Evolutionary conservation across 2,329 filamentous ascomycete genomes (phyloP).

Genomic region (Fonsecaea pedrosoi): DNA sequence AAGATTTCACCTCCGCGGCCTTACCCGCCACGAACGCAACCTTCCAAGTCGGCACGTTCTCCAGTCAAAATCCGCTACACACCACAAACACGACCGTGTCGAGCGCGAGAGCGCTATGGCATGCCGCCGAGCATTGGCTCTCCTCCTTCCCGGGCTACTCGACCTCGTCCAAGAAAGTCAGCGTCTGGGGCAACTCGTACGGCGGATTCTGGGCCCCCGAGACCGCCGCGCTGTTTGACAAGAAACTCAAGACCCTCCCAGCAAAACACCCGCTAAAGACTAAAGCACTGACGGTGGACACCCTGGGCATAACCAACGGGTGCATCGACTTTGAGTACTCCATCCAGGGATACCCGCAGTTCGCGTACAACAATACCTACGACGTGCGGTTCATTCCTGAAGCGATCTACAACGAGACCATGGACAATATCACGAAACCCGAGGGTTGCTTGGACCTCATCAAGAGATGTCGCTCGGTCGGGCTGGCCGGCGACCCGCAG

Average conservation of each 20-base stretch:
- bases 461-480: constrained; percentile 57
- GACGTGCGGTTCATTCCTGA: constrained; percentile 59
- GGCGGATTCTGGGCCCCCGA: constrained; percentile 54
- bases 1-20: constrained; percentile 34
- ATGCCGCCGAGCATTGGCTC: constrained; percentile 64
- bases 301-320: constrained; percentile 63
- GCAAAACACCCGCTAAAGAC: constrained; percentile 20
- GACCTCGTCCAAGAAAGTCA: constrained; percentile 53
- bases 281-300: constrained; percentile 49
- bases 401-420: constrained; percentile 54
- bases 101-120: constrained; percentile 59
- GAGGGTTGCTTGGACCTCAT: constrained; percentile 64
- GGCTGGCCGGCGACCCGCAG: constrained; percentile 57
- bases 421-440: constrained; percentile 53
- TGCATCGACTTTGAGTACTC: constrained; percentile 61
- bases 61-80: constrained; percentile 51
- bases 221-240: constrained; percentile 46
- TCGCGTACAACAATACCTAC: constrained; percentile 66
- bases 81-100: constrained; percentile 48
- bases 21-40: constrained; percentile 57
- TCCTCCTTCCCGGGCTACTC: constrained; percentile 67
- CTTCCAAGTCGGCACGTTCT: constrained; percentile 60
- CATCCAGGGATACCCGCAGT: constrained; percentile 56
- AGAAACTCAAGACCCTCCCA: constrained; percentile 25
- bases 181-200: constrained; percentile 49